A percentile compares a stretch with the other conserved stretches of the same genome.
Conservation (phyloP, 176 grass and related monocot genomes). For the Aegilops speltoides region DNA sequence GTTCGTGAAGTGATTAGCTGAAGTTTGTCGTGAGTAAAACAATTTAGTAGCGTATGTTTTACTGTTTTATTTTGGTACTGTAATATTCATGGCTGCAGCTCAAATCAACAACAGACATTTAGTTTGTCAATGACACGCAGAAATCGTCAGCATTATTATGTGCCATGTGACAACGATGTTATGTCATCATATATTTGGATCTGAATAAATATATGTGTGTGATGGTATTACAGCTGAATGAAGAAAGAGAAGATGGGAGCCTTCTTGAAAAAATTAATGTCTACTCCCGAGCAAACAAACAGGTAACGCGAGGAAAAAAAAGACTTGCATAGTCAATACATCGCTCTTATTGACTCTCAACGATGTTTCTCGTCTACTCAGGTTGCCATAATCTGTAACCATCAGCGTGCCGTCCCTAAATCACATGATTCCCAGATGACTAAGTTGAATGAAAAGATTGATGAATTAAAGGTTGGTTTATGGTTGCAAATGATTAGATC, state of each 20-base stretch:
- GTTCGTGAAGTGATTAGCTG: no score
- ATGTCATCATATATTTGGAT: not conserved
- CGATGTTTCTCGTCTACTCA: constrained; percentile 18
- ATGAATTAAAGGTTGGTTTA: constrained; percentile 72
- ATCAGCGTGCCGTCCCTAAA: constrained; percentile 90
- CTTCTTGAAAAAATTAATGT: constrained; percentile 69
- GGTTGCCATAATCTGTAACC: constrained; percentile 98
- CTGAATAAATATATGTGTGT: constrained; percentile 1
- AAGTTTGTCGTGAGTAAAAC: no score
- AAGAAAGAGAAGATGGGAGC: constrained; percentile 72
- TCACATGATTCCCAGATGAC: constrained; percentile 87
- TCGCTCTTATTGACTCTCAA: not conserved
- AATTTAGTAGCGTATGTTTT: no score
- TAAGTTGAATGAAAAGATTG: constrained; percentile 84
- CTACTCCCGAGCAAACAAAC: constrained; percentile 87
- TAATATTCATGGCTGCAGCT: no score
- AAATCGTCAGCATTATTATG: not conserved
- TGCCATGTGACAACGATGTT: no score
- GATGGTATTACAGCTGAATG: constrained; percentile 59
- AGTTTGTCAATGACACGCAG: not conserved
- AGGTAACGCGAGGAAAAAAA: constrained; percentile 38
- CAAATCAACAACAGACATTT: not conserved
- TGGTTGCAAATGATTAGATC: constrained; percentile 1
- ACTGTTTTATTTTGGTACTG: no score
- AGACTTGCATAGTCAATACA: not conserved